Base-by-base conservation (phyloP, 208 protist genomes). In the Tritrichomonas musculus region DNA sequence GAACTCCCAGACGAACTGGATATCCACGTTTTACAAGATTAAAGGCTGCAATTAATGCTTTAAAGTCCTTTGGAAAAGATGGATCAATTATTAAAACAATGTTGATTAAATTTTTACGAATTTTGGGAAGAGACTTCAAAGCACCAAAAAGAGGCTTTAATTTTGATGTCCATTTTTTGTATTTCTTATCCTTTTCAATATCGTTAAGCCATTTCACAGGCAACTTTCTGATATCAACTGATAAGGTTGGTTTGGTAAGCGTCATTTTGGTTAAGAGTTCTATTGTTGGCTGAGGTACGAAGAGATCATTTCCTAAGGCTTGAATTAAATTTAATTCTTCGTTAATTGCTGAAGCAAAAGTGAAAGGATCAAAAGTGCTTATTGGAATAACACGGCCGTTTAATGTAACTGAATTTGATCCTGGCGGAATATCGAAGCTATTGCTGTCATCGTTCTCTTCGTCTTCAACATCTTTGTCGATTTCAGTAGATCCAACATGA, bases 21-120 rank as follows among this genome's bases (percentile, higher is more conserved):
- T 36, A 88, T 27, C 77, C 77, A 44, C 33, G 53, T 57, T 53
- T 47, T 27, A 88, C 13, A 39, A 57, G 25, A 11, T 88, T 88
- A 88, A 44, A 49, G 0, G 44, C 47, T 39, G 25, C 20, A 44
- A 88, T 20, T 39, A 88, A 30, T 20, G 25, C 0, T 60, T 53
- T 39, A 20, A 88, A 53, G n/a, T 88, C 77, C 27, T 39, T n/a
- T 88, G 41, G 27, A 27, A 27, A 88, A 36, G 77, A 27, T 39
- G 77, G 77, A 57, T 88, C 77, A 60, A 88, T 88, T 9, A 88
- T 33, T 50, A 88, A 57, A 8, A 88, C 30, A 44, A 88, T 88
- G 30, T 88, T 88, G 2, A 88, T 47, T 22, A 88, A 17, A 30
- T 88, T 88, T n/a, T 88, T 20, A 3, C 77, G 41, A 17, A 88